phyloP scores from a whole-genome alignment of 2,329 filamentous ascomycete genomes.

The Ascosphaera acerosa region DNA sequence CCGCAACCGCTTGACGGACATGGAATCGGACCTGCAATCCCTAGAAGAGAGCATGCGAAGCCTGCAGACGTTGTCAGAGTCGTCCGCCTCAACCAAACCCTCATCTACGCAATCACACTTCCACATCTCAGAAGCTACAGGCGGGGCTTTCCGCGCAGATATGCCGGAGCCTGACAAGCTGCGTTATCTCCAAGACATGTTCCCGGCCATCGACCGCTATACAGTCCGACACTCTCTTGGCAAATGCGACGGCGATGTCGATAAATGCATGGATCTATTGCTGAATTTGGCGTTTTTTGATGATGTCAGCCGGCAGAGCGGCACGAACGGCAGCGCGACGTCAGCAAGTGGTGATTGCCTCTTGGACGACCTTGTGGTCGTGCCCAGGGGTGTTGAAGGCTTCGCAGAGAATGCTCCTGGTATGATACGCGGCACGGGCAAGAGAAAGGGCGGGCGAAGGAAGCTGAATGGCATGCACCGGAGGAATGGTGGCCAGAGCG shows the following conservation, averaged over 20 bases:
- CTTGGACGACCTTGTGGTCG: slow-evolving; percentile 16
- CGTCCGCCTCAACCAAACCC: too few relatives aligned
- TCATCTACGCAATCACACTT: too few relatives aligned
- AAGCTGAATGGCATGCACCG: slow-evolving; percentile 12
- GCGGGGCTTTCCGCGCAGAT: slow-evolving; percentile 8
- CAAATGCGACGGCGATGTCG: slow-evolving; percentile 40
- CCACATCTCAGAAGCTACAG: too few relatives aligned
- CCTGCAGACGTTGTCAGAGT: too few relatives aligned
- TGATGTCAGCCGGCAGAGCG: slow-evolving; percentile 18
- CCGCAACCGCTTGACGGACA: too few relatives aligned
- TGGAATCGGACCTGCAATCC: too few relatives aligned
- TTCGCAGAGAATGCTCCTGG: slow-evolving; percentile 37
- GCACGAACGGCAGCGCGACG: too few relatives aligned
- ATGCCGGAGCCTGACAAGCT: slow-evolving; percentile 32
- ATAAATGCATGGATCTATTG: slow-evolving; percentile 50
- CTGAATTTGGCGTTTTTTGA: slow-evolving; percentile 58
- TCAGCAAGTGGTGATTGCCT: too few relatives aligned
- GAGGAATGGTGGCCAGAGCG: too few relatives aligned
- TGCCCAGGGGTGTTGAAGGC: slow-evolving; percentile 52
- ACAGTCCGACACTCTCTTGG: slow-evolving; percentile 42
- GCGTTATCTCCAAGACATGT: slow-evolving; percentile 39
- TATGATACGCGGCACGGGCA: slow-evolving; percentile 16
- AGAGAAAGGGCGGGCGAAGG: slow-evolving; percentile 21
- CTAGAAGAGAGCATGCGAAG: too few relatives aligned
- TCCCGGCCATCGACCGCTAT: slow-evolving; percentile 39